Conservation (phyloP, 768 basidiomycete species). For the Sporobolomyces phaffii region DNA sequence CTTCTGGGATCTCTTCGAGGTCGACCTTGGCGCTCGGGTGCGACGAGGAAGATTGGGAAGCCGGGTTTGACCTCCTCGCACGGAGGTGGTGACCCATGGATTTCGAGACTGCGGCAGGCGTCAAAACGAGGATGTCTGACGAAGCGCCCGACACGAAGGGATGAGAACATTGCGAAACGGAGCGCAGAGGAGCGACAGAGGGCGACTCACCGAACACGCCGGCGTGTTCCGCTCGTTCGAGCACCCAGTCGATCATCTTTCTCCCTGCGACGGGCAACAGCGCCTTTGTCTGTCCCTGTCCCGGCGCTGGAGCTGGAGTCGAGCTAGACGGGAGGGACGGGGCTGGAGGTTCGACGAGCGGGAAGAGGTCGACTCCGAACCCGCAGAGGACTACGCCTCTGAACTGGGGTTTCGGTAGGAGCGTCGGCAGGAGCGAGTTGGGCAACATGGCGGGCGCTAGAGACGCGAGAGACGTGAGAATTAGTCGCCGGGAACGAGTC, state of each 20-base stretch:
- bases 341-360: slow-evolving; percentile 29
- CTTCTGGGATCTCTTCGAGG: slow-evolving; percentile 36
- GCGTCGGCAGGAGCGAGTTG: slow-evolving; percentile 21
- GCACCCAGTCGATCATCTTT: slow-evolving; percentile 39
- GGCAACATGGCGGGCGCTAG: no score
- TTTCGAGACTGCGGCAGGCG: slow-evolving; percentile 21
- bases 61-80: background rate
- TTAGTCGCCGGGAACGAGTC: no score
- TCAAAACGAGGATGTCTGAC: slow-evolving; percentile 35
- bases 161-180: background rate
- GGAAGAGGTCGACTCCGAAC: slow-evolving; percentile 34
- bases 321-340: background rate
- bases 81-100: slow-evolving; percentile 33
- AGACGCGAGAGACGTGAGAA: no score
- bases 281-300: slow-evolving; percentile 34
- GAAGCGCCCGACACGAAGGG: background rate
- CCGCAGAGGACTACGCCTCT: slow-evolving; percentile 24
- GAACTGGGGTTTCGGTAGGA: slow-evolving; percentile 29
- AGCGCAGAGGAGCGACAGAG: background rate
- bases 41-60: background rate
- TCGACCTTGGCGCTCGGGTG: slow-evolving; percentile 22
- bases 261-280: slow-evolving; percentile 36
- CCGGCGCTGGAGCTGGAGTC: background rate
- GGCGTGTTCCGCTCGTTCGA: slow-evolving; percentile 31
- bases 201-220: slow-evolving; percentile 24